phyloP scores from a whole-genome alignment of 257 asterid genomes.

The Solanum gracilifrons region DNA sequence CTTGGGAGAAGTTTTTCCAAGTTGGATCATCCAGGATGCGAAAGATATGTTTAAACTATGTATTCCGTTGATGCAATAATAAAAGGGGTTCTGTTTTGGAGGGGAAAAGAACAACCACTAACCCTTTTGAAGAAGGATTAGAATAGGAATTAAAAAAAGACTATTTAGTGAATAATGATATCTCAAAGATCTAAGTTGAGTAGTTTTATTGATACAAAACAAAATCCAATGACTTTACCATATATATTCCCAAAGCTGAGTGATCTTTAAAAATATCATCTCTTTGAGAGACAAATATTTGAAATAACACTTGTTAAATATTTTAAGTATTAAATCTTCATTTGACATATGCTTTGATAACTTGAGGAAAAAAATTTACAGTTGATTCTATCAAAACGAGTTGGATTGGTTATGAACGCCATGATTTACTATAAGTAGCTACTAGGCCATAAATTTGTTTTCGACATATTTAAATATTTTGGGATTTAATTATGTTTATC shows the following conservation, averaged over 20 bases:
- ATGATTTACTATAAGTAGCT: neutral
- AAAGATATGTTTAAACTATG: too few species aligned
- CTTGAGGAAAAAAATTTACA: neutral
- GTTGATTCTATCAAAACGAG: neutral
- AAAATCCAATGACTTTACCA: too few species aligned
- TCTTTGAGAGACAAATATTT: neutral
- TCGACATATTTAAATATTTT: neutral
- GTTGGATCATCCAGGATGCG: too few species aligned
- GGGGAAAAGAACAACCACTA: neutral
- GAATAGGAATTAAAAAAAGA: neutral
- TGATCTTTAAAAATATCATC: too few species aligned
- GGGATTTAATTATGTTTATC: neutral
- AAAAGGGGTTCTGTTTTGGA: too few species aligned
- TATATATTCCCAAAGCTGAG: too few species aligned
- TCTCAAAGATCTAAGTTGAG: too few species aligned
- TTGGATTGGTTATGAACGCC: neutral
- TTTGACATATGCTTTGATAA: neutral
- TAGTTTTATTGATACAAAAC: too few species aligned
- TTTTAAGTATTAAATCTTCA: neutral
- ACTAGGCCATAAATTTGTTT: neutral
- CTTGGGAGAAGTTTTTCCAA: too few species aligned
- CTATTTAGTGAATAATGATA: neutral
- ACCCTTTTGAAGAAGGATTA: neutral
- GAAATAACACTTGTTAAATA: neutral
- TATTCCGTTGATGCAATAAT: too few species aligned